Conservation (phyloP, 805 yeast species). For the Wickerhamomyces pijperi region DNA sequence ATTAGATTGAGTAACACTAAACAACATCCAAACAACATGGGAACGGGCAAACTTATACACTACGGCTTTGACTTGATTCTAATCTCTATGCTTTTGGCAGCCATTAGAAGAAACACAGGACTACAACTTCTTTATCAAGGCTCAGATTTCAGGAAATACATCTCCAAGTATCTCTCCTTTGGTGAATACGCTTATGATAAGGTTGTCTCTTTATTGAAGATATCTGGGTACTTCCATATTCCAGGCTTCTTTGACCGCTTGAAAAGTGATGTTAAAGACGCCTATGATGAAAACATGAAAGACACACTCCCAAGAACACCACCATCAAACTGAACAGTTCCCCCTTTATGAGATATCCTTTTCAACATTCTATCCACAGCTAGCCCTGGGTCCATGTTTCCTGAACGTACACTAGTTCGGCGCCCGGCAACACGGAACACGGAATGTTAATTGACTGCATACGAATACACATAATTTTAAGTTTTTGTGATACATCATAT, state of each 20-base stretch:
- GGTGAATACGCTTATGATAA: constrained; percentile 52
- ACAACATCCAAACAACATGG: too few species aligned
- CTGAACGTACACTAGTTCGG: too few species aligned
- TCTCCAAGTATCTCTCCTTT: constrained; percentile 40
- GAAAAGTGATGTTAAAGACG: background rate
- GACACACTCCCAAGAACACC: background rate
- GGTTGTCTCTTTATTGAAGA: constrained; percentile 31
- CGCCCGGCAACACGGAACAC: too few species aligned
- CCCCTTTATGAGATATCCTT: too few species aligned
- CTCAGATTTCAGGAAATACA: constrained; percentile 31
- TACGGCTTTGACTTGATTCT: constrained; percentile 68
- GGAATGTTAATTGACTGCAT: too few species aligned
- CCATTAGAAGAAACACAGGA: constrained; percentile 78
- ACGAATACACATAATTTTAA: too few species aligned
- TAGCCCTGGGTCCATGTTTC: too few species aligned
- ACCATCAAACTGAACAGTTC: background rate
- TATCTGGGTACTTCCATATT: constrained; percentile 34
- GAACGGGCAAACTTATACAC: constrained; percentile 49
- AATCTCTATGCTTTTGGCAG: constrained; percentile 75
- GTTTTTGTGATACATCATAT: too few species aligned
- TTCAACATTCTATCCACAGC: too few species aligned
- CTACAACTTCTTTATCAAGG: constrained; percentile 26
- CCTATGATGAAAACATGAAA: background rate
- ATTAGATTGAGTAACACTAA: too few species aligned
- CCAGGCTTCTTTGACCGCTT: constrained; percentile 8